Evolutionary conservation across 441 rosid species (phyloP).

Genomic region (Pelargonium australe): DNA sequence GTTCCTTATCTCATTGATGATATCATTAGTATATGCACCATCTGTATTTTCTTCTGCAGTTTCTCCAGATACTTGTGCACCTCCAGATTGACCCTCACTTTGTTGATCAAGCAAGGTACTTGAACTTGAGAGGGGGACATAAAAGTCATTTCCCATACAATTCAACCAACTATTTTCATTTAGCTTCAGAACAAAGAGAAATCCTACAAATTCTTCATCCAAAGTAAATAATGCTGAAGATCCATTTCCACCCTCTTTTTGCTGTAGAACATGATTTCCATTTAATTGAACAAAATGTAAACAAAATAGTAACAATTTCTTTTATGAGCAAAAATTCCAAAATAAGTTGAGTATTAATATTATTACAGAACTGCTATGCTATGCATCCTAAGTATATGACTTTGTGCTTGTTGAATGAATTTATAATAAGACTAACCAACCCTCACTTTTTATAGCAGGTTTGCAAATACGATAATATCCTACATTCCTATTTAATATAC

Average conservation of each 20-base stretch:
- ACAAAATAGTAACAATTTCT: neutral
- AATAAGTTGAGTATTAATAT: neutral
- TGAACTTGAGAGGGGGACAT: slow-evolving; percentile 53
- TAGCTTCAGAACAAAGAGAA: slow-evolving; percentile 80
- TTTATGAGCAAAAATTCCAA: neutral
- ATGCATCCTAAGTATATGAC: too few species aligned
- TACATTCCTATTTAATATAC: too few species aligned
- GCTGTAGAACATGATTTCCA: slow-evolving; percentile 41
- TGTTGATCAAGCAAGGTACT: slow-evolving; percentile 32
- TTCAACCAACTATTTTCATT: slow-evolving; percentile 66
- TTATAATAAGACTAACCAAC: too few species aligned
- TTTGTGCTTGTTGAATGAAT: too few species aligned
- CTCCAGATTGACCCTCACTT: slow-evolving; percentile 28
- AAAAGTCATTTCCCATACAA: slow-evolving; percentile 65
- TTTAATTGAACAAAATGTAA: neutral
- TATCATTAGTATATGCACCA: slow-evolving; percentile 47
- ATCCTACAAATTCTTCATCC: slow-evolving; percentile 54
- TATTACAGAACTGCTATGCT: too few species aligned
- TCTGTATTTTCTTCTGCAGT: slow-evolving; percentile 34
- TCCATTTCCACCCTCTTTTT: slow-evolving; percentile 52
- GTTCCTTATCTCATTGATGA: slow-evolving; percentile 72
- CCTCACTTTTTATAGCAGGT: too few species aligned
- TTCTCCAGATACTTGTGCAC: slow-evolving; percentile 24
- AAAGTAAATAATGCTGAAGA: slow-evolving; percentile 55
- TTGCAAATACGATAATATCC: too few species aligned